Evolutionary conservation across 768 basidiomycete species (phyloP), one percentile per base, ranked within the genome.

Genomic region (Pleurotus pulmonarius): DNA sequence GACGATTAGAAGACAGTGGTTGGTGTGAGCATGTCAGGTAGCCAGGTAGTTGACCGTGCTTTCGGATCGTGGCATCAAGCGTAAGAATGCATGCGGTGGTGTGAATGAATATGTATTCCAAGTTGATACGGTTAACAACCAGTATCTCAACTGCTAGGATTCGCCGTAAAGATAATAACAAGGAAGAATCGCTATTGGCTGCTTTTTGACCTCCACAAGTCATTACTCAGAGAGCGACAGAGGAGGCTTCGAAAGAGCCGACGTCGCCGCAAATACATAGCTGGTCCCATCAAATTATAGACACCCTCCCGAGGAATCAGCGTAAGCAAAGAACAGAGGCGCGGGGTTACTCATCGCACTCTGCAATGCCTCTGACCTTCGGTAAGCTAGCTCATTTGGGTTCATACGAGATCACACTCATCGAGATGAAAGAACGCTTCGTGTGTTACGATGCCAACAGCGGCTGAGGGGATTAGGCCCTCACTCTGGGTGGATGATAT

Each of bases 211-310:
- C 83, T 77, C 73, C 63, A 64, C 69, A 65, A 71, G 72, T 67
- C 76, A 79, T 70, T 63, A 71, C 73, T 67, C 57, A 47, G 24
- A 44, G 52, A 72, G 73, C 71, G 69, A 67, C 71, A 67, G 61
- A 69, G 61, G 56, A 79, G 76, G 81, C 81, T 83, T 83, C 81
- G 81, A 82, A 67, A 78, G 81, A 80, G 81, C 81, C 81, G 59
- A 56, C 16, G 15, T 15, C 41, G 39, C 13, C 6, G 49, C 16
- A 25, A 34, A 43, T n/a, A 25, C 22, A 43, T n/a, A 58, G 18
- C 29, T 34, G 4, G 13, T 11, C 39, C n/a, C 25, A n/a, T 38
- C 15, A 29, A 52, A 18, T 20, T 16, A 25, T 15, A 40, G 18
- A 48, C 4, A 25, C 11, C 22, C 29, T 13, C 20, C 38, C 13